These are phyloP conservation scores for Carex sylvatica DNA, from an alignment of 202 grass and related monocot species.

Conservation along the genomic window DNA sequence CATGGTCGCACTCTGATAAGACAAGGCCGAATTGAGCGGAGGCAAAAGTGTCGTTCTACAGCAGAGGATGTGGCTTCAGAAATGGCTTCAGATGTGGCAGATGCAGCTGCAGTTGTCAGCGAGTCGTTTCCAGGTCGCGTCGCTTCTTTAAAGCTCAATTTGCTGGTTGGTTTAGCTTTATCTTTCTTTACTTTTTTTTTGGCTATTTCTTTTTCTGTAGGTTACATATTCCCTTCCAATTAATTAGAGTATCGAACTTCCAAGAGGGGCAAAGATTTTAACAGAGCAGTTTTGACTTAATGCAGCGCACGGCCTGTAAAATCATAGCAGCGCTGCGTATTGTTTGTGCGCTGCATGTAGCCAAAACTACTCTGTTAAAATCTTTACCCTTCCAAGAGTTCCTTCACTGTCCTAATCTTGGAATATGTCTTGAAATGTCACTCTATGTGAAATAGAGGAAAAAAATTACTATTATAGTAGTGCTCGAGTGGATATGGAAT, in stretches of 20 bases:
- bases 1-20: not conserved
- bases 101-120: conserved; percentile 16
- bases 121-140: conserved; percentile 9
- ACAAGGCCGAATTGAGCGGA: conserved; percentile 5
- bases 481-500: too few relatives aligned
- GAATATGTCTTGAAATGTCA: not conserved
- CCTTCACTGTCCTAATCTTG: not conserved
- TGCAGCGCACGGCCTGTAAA: too few relatives aligned
- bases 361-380: too few relatives aligned
- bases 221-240: not conserved
- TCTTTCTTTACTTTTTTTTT: not conserved
- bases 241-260: not conserved
- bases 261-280: not conserved
- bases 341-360: too few relatives aligned
- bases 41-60: not conserved
- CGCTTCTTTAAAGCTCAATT: conserved; percentile 42
- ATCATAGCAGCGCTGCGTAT: too few relatives aligned
- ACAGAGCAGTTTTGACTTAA: too few relatives aligned
- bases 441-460: too few relatives aligned
- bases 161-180: conserved; percentile 26
- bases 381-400: not conserved
- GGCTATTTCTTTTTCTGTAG: not conserved
- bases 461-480: too few relatives aligned
- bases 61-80: conserved; percentile 27
- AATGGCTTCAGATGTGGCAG: conserved; percentile 13